A percentile compares a stretch with the other conserved stretches of the same genome.
These are phyloP conservation scores for Pseudogymnoascus sp. DNA, from an alignment of 2,329 filamentous ascomycete species.

Conservation along the genomic window DNA sequence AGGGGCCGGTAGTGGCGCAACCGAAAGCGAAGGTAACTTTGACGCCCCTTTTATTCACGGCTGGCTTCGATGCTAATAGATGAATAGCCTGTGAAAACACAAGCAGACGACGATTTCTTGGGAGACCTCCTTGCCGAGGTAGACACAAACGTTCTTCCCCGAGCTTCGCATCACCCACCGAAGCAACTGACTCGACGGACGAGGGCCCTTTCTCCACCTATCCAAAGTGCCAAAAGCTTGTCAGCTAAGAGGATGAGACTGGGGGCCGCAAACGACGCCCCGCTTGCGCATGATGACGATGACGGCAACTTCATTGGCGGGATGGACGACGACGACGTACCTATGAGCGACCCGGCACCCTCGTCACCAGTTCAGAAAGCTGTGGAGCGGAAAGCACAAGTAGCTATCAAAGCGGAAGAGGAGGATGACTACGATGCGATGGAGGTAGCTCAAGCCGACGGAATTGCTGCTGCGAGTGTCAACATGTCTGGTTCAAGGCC, in stretches of 20 bases:
- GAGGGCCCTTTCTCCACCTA: slow-evolving; percentile 71
- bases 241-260: slow-evolving; percentile 52
- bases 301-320: slow-evolving; percentile 48
- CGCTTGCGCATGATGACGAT: slow-evolving; percentile 42
- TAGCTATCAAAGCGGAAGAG: slow-evolving; percentile 54
- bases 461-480: slow-evolving; percentile 63
- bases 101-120: slow-evolving; percentile 86
- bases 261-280: slow-evolving; percentile 44
- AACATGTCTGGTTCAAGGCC: slow-evolving; percentile 80
- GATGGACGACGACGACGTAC: slow-evolving; percentile 61
- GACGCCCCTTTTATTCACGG: slow-evolving; percentile 14
- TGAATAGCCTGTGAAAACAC: slow-evolving; percentile 63
- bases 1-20: slow-evolving; percentile 58
- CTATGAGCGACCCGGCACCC: slow-evolving; percentile 79
- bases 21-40: slow-evolving; percentile 72
- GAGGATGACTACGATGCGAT: slow-evolving; percentile 76
- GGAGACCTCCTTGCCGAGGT: slow-evolving; percentile 79
- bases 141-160: slow-evolving; percentile 62
- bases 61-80: slow-evolving; percentile 23
- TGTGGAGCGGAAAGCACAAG: slow-evolving; percentile 61
- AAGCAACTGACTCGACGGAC: slow-evolving; percentile 69
- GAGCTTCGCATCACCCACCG: slow-evolving; percentile 53
- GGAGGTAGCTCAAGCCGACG: slow-evolving; percentile 74
- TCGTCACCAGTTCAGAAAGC: slow-evolving; percentile 83
- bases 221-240: slow-evolving; percentile 45